phyloP scores from a whole-genome alignment of 1,139 yeast genomes.

The Candida smagusa region DNA sequence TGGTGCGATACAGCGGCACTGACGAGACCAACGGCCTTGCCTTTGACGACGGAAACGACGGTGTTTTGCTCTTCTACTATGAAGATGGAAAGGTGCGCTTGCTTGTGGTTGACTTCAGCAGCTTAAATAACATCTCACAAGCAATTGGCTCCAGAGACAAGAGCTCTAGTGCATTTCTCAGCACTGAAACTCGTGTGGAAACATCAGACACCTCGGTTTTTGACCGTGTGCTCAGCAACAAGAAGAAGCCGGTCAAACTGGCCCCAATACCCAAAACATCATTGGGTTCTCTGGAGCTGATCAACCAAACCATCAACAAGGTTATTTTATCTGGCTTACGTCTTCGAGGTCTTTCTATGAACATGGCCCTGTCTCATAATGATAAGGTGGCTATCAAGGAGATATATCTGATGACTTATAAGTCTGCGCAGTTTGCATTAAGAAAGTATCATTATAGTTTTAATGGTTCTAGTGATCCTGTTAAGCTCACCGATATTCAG shows the following conservation, averaged over 20 bases:
- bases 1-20: slow-evolving; percentile 14
- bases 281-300: slow-evolving; percentile 29
- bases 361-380: slow-evolving; percentile 20
- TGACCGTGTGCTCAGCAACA: slow-evolving; percentile 34
- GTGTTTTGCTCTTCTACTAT: slow-evolving; percentile 11
- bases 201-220: slow-evolving; percentile 20
- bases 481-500: slow-evolving; percentile 25
- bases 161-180: slow-evolving; percentile 6
- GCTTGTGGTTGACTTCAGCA: slow-evolving; percentile 14
- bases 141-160: slow-evolving; percentile 1
- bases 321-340: slow-evolving; percentile 41
- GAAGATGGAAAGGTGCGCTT: slow-evolving; percentile 6
- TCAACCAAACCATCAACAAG: slow-evolving; percentile 32
- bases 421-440: slow-evolving; percentile 38
- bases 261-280: slow-evolving; percentile 12
- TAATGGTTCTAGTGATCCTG: slow-evolving; percentile 13
- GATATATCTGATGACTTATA: slow-evolving; percentile 42
- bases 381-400: slow-evolving; percentile 38
- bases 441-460: slow-evolving; percentile 34
- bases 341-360: slow-evolving; percentile 37
- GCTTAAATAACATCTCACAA: slow-evolving; percentile 8
- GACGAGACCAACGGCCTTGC: slow-evolving; percentile 12
- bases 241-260: slow-evolving; percentile 17
- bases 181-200: slow-evolving; percentile 2
- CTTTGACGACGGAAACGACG: slow-evolving; percentile 7